A percentile compares a stretch with the other conserved stretches of the same genome.
Evolutionary conservation across 495 filamentous ascomycete species (phyloP).

Genomic region (Aspergillus egyptiacus): DNA sequence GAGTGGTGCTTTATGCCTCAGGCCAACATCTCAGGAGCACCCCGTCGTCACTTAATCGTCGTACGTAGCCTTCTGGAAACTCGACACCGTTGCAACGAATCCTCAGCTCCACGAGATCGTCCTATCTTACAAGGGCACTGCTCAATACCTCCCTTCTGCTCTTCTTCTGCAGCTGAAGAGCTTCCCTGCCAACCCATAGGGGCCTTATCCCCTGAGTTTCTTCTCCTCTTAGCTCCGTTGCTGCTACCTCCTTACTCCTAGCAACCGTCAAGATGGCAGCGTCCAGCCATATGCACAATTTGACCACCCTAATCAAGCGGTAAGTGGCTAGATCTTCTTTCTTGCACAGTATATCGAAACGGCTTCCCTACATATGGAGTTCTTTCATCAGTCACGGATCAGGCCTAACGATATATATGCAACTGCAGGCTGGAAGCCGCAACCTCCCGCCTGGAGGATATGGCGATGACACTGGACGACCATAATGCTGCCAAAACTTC

Average conservation of each 20-base stretch:
- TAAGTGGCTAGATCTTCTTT: conserved; percentile 38
- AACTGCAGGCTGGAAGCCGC: conserved; percentile 84
- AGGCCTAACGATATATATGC: conserved; percentile 23
- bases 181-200: no score
- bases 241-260: conserved; percentile 17
- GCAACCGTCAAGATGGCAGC: conserved; percentile 41
- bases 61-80: conserved; percentile 3
- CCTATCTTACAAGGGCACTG: background rate
- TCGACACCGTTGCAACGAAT: conserved; percentile 17
- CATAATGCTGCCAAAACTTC: conserved; percentile 48
- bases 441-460: conserved; percentile 92
- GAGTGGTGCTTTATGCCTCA: conserved; percentile 17
- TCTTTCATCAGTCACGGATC: background rate
- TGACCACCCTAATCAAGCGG: conserved; percentile 98
- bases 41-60: conserved; percentile 4
- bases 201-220: background rate
- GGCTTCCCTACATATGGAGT: background rate
- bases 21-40: conserved; percentile 20
- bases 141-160: background rate
- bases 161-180: no score
- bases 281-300: conserved; percentile 78
- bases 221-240: background rate
- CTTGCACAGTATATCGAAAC: background rate
- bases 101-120: background rate
- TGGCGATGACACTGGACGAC: conserved; percentile 64